Conservation (phyloP, 352 stramenopile species). For the Aphanomyces invadans region DNA sequence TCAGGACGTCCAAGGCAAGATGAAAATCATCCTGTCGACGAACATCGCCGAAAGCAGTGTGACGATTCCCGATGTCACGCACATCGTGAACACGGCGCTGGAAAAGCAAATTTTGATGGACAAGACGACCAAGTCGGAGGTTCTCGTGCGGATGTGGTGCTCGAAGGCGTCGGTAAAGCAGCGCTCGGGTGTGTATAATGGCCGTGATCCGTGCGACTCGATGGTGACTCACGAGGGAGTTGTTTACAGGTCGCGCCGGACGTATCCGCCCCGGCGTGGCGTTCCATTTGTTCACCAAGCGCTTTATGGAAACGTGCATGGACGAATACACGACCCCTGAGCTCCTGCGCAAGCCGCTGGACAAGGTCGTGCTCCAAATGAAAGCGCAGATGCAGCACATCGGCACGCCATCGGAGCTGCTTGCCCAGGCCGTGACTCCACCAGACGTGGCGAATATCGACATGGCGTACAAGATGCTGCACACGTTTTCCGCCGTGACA, state of each 20-base stretch:
- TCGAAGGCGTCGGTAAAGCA: conserved; percentile 87
- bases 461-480: conserved; percentile 68
- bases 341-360: conserved; percentile 71
- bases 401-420: conserved; percentile 55
- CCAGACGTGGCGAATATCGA: conserved; percentile 61
- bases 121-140: conserved; percentile 54
- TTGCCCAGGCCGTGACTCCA: conserved; percentile 57
- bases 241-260: conserved; percentile 68
- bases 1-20: conserved; percentile 31
- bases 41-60: conserved; percentile 97
- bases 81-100: conserved; percentile 80
- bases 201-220: background rate
- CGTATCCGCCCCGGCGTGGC: conserved; percentile 88
- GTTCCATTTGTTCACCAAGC: conserved; percentile 83
- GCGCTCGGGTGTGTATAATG: conserved; percentile 34
- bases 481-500: conserved; percentile 61
- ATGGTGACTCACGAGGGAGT: background rate
- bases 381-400: conserved; percentile 67
- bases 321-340: conserved; percentile 73
- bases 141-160: conserved; percentile 88
- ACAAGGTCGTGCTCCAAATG: conserved; percentile 69
- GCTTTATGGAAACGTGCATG: conserved; percentile 62
- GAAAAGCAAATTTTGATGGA: conserved; percentile 83
- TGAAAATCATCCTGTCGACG: conserved; percentile 93
- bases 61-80: conserved; percentile 91